Conservation (phyloP, 1,284 basidiomycete genomes). For the Fistulina hepatica region DNA sequence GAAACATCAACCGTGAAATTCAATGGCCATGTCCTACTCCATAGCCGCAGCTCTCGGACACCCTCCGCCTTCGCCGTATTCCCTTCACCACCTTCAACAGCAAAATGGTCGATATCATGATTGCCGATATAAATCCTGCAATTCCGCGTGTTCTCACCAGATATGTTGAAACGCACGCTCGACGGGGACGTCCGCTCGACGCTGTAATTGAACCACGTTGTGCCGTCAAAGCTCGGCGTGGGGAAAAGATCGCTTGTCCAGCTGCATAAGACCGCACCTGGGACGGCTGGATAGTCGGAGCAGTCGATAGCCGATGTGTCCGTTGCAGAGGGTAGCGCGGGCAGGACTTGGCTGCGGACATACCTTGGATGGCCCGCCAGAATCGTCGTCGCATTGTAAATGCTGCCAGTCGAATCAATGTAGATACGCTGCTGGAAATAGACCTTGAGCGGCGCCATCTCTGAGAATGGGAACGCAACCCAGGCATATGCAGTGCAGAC, state of each 20-base stretch:
- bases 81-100: slow-evolving; percentile 24
- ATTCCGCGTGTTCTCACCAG: slow-evolving; percentile 48
- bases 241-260: slow-evolving; percentile 22
- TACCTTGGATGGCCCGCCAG: slow-evolving; percentile 38
- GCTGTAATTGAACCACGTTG: slow-evolving; percentile 25
- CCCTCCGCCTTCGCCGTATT: slow-evolving; percentile 33
- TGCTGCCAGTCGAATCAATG: slow-evolving; percentile 21
- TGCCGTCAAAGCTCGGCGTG: slow-evolving; percentile 11
- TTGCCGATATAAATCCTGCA: slow-evolving; percentile 54
- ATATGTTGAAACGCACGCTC: slow-evolving; percentile 35
- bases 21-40: slow-evolving; percentile 60
- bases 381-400: slow-evolving; percentile 23
- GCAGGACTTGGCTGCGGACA: slow-evolving; percentile 29
- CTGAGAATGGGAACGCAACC: slow-evolving; percentile 51
- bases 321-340: slow-evolving; percentile 42
- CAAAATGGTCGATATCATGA: slow-evolving; percentile 31
- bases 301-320: slow-evolving; percentile 24
- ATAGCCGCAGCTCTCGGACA: slow-evolving; percentile 40
- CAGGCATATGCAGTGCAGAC: slow-evolving; percentile 34
- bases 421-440: slow-evolving; percentile 54
- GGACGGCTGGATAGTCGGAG: slow-evolving; percentile 13
- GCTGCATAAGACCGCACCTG: slow-evolving; percentile 23
- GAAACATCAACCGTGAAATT: slow-evolving; percentile 45
- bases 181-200: slow-evolving; percentile 27
- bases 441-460: slow-evolving; percentile 49